Conservation (phyloP, 345 rosid genomes). For the Kernera saxatilis region DNA sequence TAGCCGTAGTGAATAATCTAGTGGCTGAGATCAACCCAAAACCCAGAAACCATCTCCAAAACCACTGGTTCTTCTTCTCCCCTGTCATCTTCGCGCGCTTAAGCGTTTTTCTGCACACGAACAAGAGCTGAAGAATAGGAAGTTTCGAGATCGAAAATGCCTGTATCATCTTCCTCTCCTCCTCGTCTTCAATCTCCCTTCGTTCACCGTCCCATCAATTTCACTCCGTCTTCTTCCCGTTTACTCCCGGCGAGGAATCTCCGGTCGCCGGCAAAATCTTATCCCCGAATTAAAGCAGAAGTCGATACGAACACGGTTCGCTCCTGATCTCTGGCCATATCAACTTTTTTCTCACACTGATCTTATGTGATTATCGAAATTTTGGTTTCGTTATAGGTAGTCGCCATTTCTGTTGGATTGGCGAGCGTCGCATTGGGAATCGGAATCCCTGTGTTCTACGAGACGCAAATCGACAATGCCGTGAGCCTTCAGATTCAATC, state of each 20-base stretch:
- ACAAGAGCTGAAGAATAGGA: too few relatives aligned
- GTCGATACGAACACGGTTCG: slow-evolving; percentile 81
- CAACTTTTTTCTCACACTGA: not conserved
- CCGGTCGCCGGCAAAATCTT: slow-evolving; percentile 37
- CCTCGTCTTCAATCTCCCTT: slow-evolving; percentile 58
- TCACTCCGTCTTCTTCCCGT: slow-evolving; percentile 22
- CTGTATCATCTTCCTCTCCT: slow-evolving; percentile 36
- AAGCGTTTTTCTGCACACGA: not conserved
- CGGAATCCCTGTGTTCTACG: slow-evolving; percentile 82
- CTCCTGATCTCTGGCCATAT: not conserved
- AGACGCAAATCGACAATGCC: slow-evolving; percentile 76
- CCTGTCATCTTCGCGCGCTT: slow-evolving; percentile 31
- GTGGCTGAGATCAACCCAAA: slow-evolving; percentile 30
- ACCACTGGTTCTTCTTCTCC: slow-evolving; percentile 18
- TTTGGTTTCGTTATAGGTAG: slow-evolving; percentile 36
- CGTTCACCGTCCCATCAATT: slow-evolving; percentile 43
- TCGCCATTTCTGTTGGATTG: slow-evolving; percentile 75
- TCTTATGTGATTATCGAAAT: not conserved
- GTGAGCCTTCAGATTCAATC: slow-evolving; percentile 35
- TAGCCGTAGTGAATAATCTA: not conserved
- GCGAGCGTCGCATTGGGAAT: slow-evolving; percentile 81
- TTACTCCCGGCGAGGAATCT: slow-evolving; percentile 33
- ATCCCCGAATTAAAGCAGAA: slow-evolving; percentile 68
- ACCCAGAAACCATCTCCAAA: slow-evolving; percentile 29
- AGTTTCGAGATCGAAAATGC: slow-evolving; percentile 45